Evolutionary conservation across 192 early-diverging fungal species (phyloP), one percentile per base, ranked within the genome.

Genomic region (Podila verticillata): DNA sequence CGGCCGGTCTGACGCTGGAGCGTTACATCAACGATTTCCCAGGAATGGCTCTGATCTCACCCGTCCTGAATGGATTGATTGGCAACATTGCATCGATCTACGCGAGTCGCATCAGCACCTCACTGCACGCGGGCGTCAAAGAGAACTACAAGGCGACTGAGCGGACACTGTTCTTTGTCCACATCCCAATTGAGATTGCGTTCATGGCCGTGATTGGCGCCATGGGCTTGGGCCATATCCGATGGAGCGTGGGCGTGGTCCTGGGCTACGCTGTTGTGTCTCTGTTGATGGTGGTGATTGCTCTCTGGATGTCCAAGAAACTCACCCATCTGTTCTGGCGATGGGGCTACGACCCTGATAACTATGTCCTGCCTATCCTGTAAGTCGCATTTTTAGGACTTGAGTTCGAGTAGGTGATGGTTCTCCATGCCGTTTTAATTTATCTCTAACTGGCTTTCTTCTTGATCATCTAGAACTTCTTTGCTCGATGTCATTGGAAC

Each of bases 21-120:
- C 81, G 81, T 8, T 93, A 88, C 69, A 85, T 93, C n/a, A 89
- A 90, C 59, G 70, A 82, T 56, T 93, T 87, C 61, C 81, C 82
- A 28, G 92, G 90, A 7, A 74, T 93, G 26, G 92, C 92, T 15
- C 63, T 93, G 64, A 71, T 93, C 31, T 86, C 91, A 9, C 92
- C 92, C 13, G 88, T 93, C 7, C 66, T 93, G 58, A 91, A 90
- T 65, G 92, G 91, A 17, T 32, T 94, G 15, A 85, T 88, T 28
- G 94, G 94, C 31, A 95, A 95, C 65, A 83, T 95, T n/a, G 92
- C 89, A 28, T 92, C 94, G 7, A 92, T 95, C 19, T 94, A 92
- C 62, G 91, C 91, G 0, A 92, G 91, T 32, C 85, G 94, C 10
- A 89, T 95, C 32, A 93, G 91, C 8, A 94, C 94, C 8, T 86